phyloP scores from a whole-genome alignment of 352 stramenopile species.

The Blastocystis sp. region DNA sequence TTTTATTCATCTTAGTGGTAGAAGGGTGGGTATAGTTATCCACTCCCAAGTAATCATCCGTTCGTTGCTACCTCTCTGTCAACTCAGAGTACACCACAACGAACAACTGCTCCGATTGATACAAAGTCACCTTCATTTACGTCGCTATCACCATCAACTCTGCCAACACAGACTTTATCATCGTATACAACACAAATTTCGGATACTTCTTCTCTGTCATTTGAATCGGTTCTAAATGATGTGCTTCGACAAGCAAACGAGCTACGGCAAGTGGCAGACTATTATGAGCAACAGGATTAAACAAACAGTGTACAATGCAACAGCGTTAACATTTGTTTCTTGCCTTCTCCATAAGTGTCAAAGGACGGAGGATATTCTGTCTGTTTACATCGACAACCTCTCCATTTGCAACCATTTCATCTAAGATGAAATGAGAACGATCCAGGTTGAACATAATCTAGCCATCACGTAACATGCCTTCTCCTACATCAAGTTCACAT shows the following conservation, averaged over 20 bases:
- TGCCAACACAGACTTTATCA: background rate
- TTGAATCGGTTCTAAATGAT: slow-evolving; percentile 13
- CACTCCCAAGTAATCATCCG: slow-evolving; percentile 17
- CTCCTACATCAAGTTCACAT: slow-evolving; percentile 79
- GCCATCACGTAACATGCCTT: background rate
- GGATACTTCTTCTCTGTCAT: background rate
- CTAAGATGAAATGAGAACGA: slow-evolving; percentile 82
- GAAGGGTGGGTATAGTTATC: slow-evolving; percentile 47
- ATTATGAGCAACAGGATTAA: slow-evolving; percentile 24
- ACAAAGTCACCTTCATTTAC: background rate
- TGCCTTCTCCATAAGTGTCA: slow-evolving; percentile 64
- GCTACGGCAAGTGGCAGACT: slow-evolving; percentile 23
- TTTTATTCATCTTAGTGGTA: background rate
- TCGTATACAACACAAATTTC: background rate
- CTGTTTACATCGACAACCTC: slow-evolving; percentile 63
- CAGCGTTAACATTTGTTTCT: slow-evolving; percentile 64
- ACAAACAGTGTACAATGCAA: slow-evolving; percentile 40
- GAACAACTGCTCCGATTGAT: background rate
- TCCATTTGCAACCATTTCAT: slow-evolving; percentile 72
- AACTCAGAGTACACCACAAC: background rate
- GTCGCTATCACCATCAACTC: background rate
- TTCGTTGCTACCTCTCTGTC: background rate
- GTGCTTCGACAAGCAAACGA: slow-evolving; percentile 7
- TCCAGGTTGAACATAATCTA: slow-evolving; percentile 80
- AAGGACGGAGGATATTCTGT: slow-evolving; percentile 62